A percentile compares a stretch with the other conserved stretches of the same genome.
Evolutionary conservation across 2,329 filamentous ascomycete species (phyloP).

Genomic region (Cercospora zeina): DNA sequence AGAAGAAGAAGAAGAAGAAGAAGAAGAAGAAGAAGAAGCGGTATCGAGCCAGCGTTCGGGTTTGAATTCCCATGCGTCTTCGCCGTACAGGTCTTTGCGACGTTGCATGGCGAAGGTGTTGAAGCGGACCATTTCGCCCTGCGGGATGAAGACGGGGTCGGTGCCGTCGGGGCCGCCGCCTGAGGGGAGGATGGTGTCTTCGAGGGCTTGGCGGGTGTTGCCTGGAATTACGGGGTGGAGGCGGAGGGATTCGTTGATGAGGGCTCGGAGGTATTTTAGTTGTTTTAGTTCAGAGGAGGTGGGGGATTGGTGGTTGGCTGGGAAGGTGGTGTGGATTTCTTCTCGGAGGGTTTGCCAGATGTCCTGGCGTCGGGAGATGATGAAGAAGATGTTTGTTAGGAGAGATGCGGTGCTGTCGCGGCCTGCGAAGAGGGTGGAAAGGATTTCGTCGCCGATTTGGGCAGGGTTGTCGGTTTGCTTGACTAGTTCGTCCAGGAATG

Average conservation of each 20-base stretch:
- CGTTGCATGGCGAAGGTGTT: conserved; percentile 14
- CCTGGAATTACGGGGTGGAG: conserved; percentile 75
- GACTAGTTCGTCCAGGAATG: conserved; percentile 60
- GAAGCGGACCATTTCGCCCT: conserved; percentile 35
- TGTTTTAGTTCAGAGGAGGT: conserved; percentile 24
- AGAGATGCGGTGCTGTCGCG: conserved; percentile 53
- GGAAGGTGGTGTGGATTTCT: conserved; percentile 24
- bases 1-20: too few relatives aligned
- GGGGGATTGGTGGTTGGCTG: conserved; percentile 50
- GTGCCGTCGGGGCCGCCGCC: conserved; percentile 47
- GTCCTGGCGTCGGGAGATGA: conserved; percentile 21
- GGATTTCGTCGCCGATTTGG: conserved; percentile 44
- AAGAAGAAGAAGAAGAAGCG: too few relatives aligned
- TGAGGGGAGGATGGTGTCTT: conserved; percentile 54
- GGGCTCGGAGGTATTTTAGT: conserved; percentile 48
- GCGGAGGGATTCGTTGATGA: conserved; percentile 66
- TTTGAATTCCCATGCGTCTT: not conserved
- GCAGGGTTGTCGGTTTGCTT: conserved; percentile 46
- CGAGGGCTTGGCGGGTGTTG: conserved; percentile 69
- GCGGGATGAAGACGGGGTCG: conserved; percentile 44
- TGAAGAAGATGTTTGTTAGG: conserved; percentile 45
- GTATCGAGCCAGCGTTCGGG: conserved; percentile 14
- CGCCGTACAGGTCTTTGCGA: conserved; percentile 6
- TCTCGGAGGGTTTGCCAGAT: conserved; percentile 23
- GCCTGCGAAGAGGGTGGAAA: conserved; percentile 52